phyloP scores from a whole-genome alignment of 805 yeast genomes.

The Crinitomyces ghanaensis region DNA sequence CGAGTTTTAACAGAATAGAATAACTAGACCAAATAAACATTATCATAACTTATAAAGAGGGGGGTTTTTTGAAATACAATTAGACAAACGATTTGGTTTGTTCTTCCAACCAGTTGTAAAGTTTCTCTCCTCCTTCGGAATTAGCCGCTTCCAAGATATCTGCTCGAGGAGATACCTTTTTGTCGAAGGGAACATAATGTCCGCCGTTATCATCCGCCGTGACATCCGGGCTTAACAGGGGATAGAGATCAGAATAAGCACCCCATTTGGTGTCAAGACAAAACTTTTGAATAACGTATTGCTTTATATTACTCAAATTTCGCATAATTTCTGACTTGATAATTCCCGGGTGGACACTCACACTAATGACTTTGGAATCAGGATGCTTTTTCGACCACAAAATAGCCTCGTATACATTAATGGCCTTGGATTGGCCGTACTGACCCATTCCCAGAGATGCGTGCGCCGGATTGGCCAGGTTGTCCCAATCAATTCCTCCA shows the following conservation, averaged over 20 bases:
- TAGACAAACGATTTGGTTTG: constrained; percentile 7
- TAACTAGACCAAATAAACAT: too few relatives aligned
- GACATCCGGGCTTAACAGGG: constrained; percentile 30
- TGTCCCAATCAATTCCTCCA: constrained; percentile 27
- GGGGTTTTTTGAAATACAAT: too few relatives aligned
- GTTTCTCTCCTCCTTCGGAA: constrained; percentile 25
- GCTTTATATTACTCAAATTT: constrained; percentile 5
- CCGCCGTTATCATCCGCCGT: constrained; percentile 26
- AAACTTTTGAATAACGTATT: constrained; percentile 12
- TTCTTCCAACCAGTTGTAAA: constrained; percentile 29
- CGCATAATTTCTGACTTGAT: constrained; percentile 28
- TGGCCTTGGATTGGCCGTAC: constrained; percentile 37
- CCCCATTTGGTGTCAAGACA: constrained; percentile 29
- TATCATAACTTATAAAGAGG: too few relatives aligned
- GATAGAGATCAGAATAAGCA: constrained; percentile 34
- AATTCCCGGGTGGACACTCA: constrained; percentile 34
- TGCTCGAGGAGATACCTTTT: constrained; percentile 26
- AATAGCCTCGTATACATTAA: constrained; percentile 27
- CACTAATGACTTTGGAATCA: constrained; percentile 23
- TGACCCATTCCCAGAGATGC: constrained; percentile 2
- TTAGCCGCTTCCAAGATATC: constrained; percentile 28
- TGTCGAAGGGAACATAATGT: constrained; percentile 35
- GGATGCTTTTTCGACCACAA: constrained; percentile 28
- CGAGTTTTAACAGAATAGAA: too few relatives aligned
- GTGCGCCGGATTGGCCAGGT: constrained; percentile 14